These are phyloP conservation scores for Liquidambar formosana DNA, from an alignment of 164 flowering plant genomes.

Conservation along the genomic window DNA sequence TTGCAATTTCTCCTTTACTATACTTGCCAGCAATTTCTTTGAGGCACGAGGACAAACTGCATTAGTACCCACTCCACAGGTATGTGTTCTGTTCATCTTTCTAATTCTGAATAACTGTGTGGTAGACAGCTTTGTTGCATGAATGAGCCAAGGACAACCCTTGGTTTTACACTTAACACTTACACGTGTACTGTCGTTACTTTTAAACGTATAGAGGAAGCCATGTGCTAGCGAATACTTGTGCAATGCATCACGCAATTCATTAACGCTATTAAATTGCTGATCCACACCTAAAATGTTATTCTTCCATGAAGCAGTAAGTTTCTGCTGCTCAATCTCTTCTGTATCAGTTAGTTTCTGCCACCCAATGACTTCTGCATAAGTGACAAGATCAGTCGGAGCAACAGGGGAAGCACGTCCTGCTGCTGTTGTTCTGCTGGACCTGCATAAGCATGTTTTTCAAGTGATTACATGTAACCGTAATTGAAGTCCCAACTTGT, in stretches of 20 bases:
- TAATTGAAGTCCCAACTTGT: not conserved
- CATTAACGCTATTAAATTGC: conserved; percentile 14
- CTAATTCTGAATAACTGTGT: conserved; percentile 14
- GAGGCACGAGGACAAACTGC: conserved; percentile 7
- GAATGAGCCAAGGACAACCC: conserved; percentile 28
- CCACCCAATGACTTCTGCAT: too few relatives aligned
- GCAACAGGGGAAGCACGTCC: not conserved
- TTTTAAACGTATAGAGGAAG: conserved; percentile 13
- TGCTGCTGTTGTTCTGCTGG: not conserved
- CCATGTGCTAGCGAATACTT: conserved; percentile 22
- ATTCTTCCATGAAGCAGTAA: conserved; percentile 8
- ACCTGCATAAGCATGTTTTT: not conserved
- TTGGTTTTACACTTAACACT: conserved; percentile 20
- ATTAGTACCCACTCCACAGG: conserved; percentile 14
- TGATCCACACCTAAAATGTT: conserved; percentile 18
- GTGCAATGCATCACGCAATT: conserved; percentile 17
- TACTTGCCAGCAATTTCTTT: conserved; percentile 29
- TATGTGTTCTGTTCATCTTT: conserved; percentile 19
- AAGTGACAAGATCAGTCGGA: too few relatives aligned
- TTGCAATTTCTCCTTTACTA: conserved; percentile 47
- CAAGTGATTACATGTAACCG: not conserved
- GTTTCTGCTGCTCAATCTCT: conserved; percentile 2
- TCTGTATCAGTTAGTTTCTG: too few relatives aligned
- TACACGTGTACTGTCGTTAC: conserved; percentile 17
- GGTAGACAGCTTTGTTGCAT: conserved; percentile 15